Percentiles rank a stretch among this genome's conserved stretches.
phyloP scores from a whole-genome alignment of 2,329 filamentous ascomycete species.

The Alternaria brassicae region DNA sequence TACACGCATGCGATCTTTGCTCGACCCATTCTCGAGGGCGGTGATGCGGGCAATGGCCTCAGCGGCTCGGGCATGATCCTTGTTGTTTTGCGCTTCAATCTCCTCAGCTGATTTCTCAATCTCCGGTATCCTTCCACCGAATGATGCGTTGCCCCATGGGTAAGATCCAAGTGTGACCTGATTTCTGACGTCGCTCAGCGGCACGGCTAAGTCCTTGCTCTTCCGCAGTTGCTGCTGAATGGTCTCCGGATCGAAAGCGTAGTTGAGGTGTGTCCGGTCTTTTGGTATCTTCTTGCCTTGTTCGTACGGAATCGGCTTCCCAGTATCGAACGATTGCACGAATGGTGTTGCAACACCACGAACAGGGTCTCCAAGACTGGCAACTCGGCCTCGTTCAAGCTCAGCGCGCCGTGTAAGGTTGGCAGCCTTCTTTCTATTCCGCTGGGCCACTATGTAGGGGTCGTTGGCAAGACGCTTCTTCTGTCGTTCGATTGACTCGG shows the following conservation, averaged over 20 bases:
- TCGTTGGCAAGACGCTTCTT: slow-evolving; percentile 74
- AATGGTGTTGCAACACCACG: slow-evolving; percentile 82
- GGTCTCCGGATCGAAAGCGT: slow-evolving; percentile 73
- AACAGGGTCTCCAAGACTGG: slow-evolving; percentile 76
- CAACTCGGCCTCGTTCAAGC: slow-evolving; percentile 69
- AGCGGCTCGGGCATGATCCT: slow-evolving; percentile 69
- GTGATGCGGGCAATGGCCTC: slow-evolving; percentile 83
- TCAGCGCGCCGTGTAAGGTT: slow-evolving; percentile 78
- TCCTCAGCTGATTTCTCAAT: slow-evolving; percentile 28
- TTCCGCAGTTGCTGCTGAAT: slow-evolving; percentile 70
- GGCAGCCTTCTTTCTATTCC: slow-evolving; percentile 81
- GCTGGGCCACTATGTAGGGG: slow-evolving; percentile 81
- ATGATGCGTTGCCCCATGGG: slow-evolving; percentile 14
- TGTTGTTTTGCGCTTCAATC: slow-evolving; percentile 28
- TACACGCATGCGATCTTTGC: slow-evolving; percentile 77
- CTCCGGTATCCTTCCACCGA: slow-evolving; percentile 6
- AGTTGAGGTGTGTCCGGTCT: slow-evolving; percentile 67
- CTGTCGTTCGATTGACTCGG: slow-evolving; percentile 54
- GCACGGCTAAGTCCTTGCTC: slow-evolving; percentile 72
- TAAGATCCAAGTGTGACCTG: slow-evolving; percentile 2
- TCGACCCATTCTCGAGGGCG: slow-evolving; percentile 76
- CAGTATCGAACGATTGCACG: slow-evolving; percentile 78
- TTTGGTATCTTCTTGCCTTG: slow-evolving; percentile 33
- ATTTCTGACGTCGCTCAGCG: slow-evolving; percentile 44
- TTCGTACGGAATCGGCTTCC: slow-evolving; percentile 45